Conservation (phyloP, 1,284 basidiomycete genomes). For the Taiwanofungus camphoratus region DNA sequence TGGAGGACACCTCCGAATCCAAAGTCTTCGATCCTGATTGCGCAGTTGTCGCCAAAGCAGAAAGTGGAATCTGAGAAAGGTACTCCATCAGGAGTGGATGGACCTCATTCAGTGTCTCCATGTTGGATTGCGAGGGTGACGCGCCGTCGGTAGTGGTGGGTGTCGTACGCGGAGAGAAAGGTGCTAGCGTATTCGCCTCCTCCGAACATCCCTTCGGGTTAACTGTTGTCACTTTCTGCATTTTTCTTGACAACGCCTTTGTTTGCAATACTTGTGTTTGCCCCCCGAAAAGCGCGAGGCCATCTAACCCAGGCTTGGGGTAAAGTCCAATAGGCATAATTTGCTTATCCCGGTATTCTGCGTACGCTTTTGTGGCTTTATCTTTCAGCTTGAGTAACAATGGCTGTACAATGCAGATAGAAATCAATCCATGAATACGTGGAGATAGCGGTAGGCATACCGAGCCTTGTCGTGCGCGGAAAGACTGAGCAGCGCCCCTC, state of each 20-base stretch:
- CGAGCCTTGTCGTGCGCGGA: conserved; percentile 24
- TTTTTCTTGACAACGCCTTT: conserved; percentile 28
- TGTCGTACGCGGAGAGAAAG: conserved; percentile 11
- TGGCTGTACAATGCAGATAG: conserved; percentile 17
- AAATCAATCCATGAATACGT: no score
- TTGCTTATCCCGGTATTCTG: conserved; percentile 26
- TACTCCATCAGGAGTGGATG: conserved; percentile 52
- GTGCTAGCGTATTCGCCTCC: conserved; percentile 4
- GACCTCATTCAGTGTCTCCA: conserved; percentile 43
- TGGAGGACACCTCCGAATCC: no score
- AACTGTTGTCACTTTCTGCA: conserved; percentile 7
- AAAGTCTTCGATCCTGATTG: no score
- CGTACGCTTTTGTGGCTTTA: conserved; percentile 23
- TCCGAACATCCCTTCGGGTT: conserved; percentile 2
- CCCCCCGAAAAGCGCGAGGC: conserved; percentile 59
- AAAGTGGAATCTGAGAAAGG: conserved; percentile 32
- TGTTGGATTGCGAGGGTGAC: conserved; percentile 19
- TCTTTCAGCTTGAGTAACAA: conserved; percentile 25
- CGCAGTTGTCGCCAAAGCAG: conserved; percentile 14
- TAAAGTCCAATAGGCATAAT: conserved; percentile 20
- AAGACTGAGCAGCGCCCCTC: conserved; percentile 22
- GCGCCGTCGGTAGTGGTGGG: conserved; percentile 24
- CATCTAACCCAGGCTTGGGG: conserved; percentile 48
- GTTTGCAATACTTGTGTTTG: conserved; percentile 37
- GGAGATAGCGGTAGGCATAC: conserved; percentile 20